phyloP scores from a whole-genome alignment of 2,329 filamentous ascomycete genomes.

The Ilyonectria robusta region DNA sequence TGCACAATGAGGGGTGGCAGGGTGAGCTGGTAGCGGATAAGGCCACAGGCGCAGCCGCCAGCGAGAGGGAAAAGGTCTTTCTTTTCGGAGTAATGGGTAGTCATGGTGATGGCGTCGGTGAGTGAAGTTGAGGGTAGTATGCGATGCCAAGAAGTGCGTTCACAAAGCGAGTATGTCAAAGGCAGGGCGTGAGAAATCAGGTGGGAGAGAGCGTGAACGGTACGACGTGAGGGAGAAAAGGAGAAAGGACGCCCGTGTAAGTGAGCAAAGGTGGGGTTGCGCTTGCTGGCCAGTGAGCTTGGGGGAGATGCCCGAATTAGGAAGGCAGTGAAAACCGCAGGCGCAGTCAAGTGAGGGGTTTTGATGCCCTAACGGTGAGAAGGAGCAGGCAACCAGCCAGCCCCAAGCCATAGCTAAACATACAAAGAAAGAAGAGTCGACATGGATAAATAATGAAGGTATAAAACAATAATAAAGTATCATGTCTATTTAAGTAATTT shows the following conservation, averaged over 20 bases:
- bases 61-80: constrained; percentile 49
- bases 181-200: constrained; percentile 21
- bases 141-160: not conserved
- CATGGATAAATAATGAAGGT: too few relatives aligned
- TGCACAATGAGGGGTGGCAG: constrained; percentile 64
- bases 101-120: constrained; percentile 30
- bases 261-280: constrained; percentile 37
- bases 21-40: constrained; percentile 76
- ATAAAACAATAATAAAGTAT: too few relatives aligned
- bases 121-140: not conserved
- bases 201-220: not conserved
- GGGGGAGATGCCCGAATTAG: constrained; percentile 47
- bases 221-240: not conserved
- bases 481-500: too few relatives aligned
- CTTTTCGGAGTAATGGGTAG: constrained; percentile 46
- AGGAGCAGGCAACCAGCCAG: not conserved
- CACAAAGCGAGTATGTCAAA: constrained; percentile 9
- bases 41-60: constrained; percentile 76
- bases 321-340: constrained; percentile 24
- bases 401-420: too few relatives aligned
- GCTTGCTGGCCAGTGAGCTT: constrained; percentile 48
- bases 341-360: constrained; percentile 20
- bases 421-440: not conserved
- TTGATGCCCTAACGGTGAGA: constrained; percentile 1
- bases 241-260: constrained; percentile 14